Evolutionary conservation across 2,329 filamentous ascomycete genomes (phyloP).

Genomic region (Microdochium paspali): DNA sequence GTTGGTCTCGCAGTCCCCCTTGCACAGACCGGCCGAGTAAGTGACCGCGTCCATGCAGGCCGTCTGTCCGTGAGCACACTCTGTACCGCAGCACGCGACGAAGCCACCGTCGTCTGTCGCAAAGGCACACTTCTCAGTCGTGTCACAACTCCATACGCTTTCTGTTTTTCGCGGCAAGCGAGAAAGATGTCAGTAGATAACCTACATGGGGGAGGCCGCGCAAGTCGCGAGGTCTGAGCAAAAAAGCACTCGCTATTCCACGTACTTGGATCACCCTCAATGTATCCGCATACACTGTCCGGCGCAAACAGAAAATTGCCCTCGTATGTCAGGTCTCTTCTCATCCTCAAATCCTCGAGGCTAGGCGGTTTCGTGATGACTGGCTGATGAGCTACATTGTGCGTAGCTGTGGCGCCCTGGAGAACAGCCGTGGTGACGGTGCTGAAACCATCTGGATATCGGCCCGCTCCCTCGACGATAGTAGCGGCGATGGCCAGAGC

Average conservation of each 20-base stretch:
- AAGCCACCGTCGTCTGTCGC: background rate
- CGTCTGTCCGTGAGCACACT: background rate
- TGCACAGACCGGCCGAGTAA: background rate
- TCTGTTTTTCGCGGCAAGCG: background rate
- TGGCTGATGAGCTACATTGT: background rate
- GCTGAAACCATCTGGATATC: too few species aligned
- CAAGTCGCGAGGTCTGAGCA: too few species aligned
- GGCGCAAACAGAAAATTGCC: background rate
- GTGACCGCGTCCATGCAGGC: background rate
- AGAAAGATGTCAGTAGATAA: background rate
- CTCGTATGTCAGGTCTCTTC: background rate
- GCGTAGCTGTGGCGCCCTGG: too few species aligned
- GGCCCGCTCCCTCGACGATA: too few species aligned
- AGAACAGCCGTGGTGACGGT: too few species aligned
- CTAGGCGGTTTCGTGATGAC: background rate
- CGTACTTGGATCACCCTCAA: background rate
- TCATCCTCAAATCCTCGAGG: background rate
- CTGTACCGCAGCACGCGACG: background rate
- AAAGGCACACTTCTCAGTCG: background rate
- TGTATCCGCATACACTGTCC: background rate
- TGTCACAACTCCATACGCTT: background rate
- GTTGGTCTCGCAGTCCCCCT: background rate
- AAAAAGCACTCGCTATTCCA: background rate
- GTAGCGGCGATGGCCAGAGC: too few species aligned
- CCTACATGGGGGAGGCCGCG: too few species aligned